Percentiles rank a stretch among this genome's conserved stretches.
Conservation (phyloP, 768 basidiomycete genomes). For the Chalciporus pseudorubinellus region DNA sequence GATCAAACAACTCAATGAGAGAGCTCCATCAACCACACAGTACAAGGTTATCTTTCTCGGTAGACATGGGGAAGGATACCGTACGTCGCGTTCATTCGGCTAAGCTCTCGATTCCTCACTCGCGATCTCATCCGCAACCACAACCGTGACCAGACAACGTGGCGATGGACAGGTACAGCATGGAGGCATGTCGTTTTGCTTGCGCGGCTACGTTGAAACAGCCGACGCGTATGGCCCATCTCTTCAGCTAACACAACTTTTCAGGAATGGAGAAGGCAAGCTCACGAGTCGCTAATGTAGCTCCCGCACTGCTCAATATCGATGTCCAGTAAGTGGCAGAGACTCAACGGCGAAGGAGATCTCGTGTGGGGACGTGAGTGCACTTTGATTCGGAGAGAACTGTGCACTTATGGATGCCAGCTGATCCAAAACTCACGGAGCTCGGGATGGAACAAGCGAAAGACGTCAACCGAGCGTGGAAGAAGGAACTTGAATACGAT, state of each 20-base stretch:
- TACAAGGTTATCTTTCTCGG: slow-evolving; percentile 68
- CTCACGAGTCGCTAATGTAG: background rate
- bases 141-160: slow-evolving; percentile 64
- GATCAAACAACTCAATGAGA: slow-evolving; percentile 45
- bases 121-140: slow-evolving; percentile 44
- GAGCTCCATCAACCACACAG: slow-evolving; percentile 34
- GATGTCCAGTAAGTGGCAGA: slow-evolving; percentile 48
- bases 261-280: slow-evolving; percentile 63
- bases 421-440: slow-evolving; percentile 64
- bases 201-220: background rate
- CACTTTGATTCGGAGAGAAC: background rate
- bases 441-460: slow-evolving; percentile 57
- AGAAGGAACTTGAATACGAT: slow-evolving; percentile 35
- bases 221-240: background rate
- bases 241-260: background rate
- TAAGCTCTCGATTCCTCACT: background rate
- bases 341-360: slow-evolving; percentile 59
- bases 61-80: slow-evolving; percentile 72
- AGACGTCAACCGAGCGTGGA: slow-evolving; percentile 46
- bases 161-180: slow-evolving; percentile 63
- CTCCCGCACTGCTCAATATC: background rate
- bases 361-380: slow-evolving; percentile 73
- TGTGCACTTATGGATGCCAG: too few species aligned
- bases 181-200: slow-evolving; percentile 27
- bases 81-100: slow-evolving; percentile 42